Evolutionary conservation across 169 alveolate genomes (phyloP).

Genomic region (Cryptosporidium xiaoi): DNA sequence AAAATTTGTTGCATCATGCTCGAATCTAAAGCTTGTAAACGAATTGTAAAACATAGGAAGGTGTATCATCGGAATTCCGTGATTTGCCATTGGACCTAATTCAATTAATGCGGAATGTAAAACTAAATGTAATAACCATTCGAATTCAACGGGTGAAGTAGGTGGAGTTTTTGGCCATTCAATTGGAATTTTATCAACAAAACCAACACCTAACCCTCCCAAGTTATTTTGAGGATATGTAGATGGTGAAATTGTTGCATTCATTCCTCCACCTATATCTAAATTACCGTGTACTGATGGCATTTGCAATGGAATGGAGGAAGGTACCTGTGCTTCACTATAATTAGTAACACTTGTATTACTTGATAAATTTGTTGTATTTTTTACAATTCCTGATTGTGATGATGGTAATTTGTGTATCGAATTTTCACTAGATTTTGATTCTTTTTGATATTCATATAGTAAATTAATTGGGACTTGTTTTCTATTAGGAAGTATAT

Average conservation of each 20-base stretch:
- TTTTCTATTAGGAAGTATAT: conserved; percentile 51
- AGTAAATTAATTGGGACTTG: conserved; percentile 1
- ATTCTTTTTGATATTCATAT: background rate
- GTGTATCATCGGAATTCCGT: conserved; percentile 72
- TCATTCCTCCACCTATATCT: background rate
- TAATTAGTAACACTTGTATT: background rate
- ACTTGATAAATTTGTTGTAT: background rate
- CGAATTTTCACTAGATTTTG: background rate
- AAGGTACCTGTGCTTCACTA: background rate
- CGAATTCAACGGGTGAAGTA: conserved; percentile 61
- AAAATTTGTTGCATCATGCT: conserved; percentile 69
- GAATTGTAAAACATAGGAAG: conserved; percentile 59
- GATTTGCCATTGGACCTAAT: conserved; percentile 51
- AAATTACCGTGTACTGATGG: background rate
- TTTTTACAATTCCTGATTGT: background rate
- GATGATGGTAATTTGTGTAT: background rate
- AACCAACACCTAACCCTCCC: conserved; percentile 9
- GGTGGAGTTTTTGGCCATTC: conserved; percentile 75
- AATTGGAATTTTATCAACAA: conserved; percentile 8
- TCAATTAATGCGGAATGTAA: conserved; percentile 48
- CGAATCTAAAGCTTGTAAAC: conserved; percentile 57
- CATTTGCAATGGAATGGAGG: background rate
- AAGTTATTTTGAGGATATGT: background rate
- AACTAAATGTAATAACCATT: conserved; percentile 62
- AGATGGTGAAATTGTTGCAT: conserved; percentile 3